phyloP scores from a whole-genome alignment of 1,284 basidiomycete species.

The Rhodotorula glutinis region DNA sequence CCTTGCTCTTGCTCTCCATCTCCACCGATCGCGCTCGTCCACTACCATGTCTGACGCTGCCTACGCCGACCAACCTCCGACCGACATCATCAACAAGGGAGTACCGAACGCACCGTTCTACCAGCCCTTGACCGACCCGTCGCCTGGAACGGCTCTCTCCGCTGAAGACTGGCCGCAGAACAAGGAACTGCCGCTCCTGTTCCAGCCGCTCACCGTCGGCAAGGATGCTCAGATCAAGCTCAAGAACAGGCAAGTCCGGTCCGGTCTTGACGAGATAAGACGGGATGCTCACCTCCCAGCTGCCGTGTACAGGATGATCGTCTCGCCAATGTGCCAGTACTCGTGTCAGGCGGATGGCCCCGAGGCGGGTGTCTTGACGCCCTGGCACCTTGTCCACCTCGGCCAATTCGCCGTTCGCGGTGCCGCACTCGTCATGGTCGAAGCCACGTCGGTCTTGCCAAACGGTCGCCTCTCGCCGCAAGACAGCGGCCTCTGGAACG shows the following conservation, averaged over 20 bases:
- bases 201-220: conserved; percentile 64
- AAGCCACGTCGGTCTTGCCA: conserved; percentile 62
- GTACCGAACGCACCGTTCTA: conserved; percentile 19
- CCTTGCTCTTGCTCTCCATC: neutral
- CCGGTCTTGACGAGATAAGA: too few species aligned
- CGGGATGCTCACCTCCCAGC: too few species aligned
- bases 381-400: conserved; percentile 73
- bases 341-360: conserved; percentile 54
- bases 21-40: neutral
- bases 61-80: neutral
- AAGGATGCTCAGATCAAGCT: conserved; percentile 56
- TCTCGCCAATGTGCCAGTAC: conserved; percentile 56
- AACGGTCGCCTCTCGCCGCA: conserved; percentile 73
- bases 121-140: conserved; percentile 16
- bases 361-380: conserved; percentile 63
- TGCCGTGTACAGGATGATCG: conserved; percentile 45
- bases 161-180: conserved; percentile 45
- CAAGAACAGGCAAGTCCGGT: conserved; percentile 55
- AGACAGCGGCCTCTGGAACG: conserved; percentile 68
- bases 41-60: conserved; percentile 10
- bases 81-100: conserved; percentile 8
- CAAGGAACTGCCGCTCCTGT: conserved; percentile 59
- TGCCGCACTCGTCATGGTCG: conserved; percentile 36
- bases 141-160: conserved; percentile 22
- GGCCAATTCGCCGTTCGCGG: conserved; percentile 52